These are phyloP conservation scores for Parastagonospora avenae DNA, from an alignment of 2,329 filamentous ascomycete genomes.

Conservation along the genomic window DNA sequence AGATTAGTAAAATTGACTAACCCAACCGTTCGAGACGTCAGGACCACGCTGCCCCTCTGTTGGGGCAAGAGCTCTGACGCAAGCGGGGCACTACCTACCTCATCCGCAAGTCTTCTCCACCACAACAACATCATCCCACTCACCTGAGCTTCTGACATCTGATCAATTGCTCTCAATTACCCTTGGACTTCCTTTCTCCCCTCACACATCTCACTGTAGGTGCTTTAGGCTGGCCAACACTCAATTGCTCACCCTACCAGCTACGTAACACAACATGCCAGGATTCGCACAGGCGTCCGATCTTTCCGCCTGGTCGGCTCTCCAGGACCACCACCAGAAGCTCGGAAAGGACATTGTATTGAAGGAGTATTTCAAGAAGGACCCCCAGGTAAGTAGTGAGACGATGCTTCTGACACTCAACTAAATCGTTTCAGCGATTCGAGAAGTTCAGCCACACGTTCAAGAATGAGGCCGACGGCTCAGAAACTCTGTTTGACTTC, in stretches of 20 bases:
- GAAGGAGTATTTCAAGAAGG: constrained; percentile 89
- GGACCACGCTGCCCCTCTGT: constrained; percentile 5
- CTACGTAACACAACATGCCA: constrained; percentile 52
- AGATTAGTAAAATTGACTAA: constrained; percentile 36
- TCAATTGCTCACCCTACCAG: constrained; percentile 22
- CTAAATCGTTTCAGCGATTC: constrained; percentile 67
- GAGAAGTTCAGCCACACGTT: constrained; percentile 88
- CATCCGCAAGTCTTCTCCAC: constrained; percentile 23
- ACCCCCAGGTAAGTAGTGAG: constrained; percentile 57
- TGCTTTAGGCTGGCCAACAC: neutral
- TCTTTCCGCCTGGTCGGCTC: constrained; percentile 84
- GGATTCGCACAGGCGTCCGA: constrained; percentile 83
- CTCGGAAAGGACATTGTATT: constrained; percentile 89
- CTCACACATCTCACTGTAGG: constrained; percentile 3
- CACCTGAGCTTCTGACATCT: constrained; percentile 15
- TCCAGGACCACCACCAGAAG: constrained; percentile 86
- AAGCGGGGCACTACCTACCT: constrained; percentile 12
- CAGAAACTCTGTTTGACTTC: constrained; percentile 96
- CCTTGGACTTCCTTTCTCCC: constrained; percentile 16
- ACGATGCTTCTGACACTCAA: neutral
- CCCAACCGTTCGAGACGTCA: constrained; percentile 20
- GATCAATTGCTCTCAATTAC: constrained; percentile 17
- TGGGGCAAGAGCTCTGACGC: constrained; percentile 16
- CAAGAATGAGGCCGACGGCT: constrained; percentile 74
- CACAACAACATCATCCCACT: constrained; percentile 10